Conservation (phyloP, 2,329 filamentous ascomycete species). For the Aspergillus fructus region DNA sequence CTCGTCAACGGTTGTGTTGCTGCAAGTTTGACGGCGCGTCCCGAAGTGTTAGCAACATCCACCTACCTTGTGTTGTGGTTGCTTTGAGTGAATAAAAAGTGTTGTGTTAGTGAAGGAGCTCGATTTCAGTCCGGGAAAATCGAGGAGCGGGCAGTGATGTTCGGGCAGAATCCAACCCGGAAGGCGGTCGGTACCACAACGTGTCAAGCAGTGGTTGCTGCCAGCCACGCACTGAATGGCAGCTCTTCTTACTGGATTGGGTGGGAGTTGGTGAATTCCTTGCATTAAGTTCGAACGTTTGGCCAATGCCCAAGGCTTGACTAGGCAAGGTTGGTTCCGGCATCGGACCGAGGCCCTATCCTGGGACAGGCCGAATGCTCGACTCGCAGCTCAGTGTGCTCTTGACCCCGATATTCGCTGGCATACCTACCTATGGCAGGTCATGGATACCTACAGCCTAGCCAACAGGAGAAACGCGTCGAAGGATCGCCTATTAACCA, state of each 20-base stretch:
- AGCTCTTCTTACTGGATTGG: not conserved
- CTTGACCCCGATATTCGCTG: too few species aligned
- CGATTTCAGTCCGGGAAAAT: conserved; percentile 10
- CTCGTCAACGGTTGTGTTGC: conserved; percentile 2
- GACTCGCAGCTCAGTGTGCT: too few species aligned
- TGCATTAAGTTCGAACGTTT: not conserved
- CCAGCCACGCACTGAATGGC: not conserved
- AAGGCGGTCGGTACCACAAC: conserved; percentile 13
- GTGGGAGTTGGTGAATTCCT: not conserved
- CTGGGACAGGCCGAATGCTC: too few species aligned
- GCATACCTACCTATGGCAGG: too few species aligned
- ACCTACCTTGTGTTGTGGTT: conserved; percentile 11
- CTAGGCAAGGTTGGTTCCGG: too few species aligned
- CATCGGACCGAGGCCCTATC: too few species aligned
- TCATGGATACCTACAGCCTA: too few species aligned
- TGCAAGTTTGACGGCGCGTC: conserved; percentile 3
- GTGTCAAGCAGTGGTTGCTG: not conserved
- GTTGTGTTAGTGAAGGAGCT: conserved; percentile 1
- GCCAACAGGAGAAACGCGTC: too few species aligned
- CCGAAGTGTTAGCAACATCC: conserved; percentile 7
- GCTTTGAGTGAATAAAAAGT: conserved; percentile 4
- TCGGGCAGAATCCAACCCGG: conserved; percentile 16
- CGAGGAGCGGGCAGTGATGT: conserved; percentile 9
- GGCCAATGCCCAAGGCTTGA: too few species aligned
- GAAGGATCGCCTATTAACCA: too few species aligned